These are phyloP conservation scores for Cinchona pubescens DNA, from an alignment of 257 asterid species.

Conservation along the genomic window DNA sequence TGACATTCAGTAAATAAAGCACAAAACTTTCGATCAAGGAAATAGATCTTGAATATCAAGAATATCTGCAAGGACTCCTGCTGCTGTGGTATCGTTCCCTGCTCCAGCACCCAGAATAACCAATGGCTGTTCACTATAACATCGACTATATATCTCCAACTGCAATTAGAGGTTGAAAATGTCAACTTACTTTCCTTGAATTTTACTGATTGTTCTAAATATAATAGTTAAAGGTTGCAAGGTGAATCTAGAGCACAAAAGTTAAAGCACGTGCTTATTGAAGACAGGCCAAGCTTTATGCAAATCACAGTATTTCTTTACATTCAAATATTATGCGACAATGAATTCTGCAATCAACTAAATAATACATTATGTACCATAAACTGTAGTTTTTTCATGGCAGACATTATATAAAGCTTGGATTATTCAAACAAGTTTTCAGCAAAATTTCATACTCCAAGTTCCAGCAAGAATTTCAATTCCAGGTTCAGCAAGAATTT, in stretches of 20 bases:
- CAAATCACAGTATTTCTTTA: too few relatives aligned
- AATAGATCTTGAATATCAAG: slow-evolving; percentile 80
- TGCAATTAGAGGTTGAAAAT: slow-evolving; percentile 26
- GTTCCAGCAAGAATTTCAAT: background rate
- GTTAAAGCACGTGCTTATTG: too few relatives aligned
- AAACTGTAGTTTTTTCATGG: too few relatives aligned
- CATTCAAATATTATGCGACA: too few relatives aligned
- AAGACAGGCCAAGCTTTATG: too few relatives aligned
- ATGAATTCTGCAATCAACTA: too few relatives aligned
- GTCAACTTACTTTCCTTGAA: background rate
- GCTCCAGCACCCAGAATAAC: slow-evolving; percentile 92
- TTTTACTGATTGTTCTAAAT: background rate
- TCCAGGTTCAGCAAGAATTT: background rate
- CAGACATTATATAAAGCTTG: too few relatives aligned
- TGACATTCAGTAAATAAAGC: background rate
- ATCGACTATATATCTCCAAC: slow-evolving; percentile 81
- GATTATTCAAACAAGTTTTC: too few relatives aligned
- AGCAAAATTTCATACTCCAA: background rate
- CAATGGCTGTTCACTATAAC: slow-evolving; percentile 64
- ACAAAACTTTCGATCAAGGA: slow-evolving; percentile 10
- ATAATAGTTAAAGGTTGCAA: too few relatives aligned
- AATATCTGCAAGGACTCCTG: slow-evolving; percentile 90
- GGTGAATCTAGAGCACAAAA: too few relatives aligned
- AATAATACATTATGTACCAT: too few relatives aligned
- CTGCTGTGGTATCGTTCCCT: slow-evolving; percentile 89